Base-by-base conservation (phyloP, 1,284 basidiomycete species). In the Grifola frondosa region DNA sequence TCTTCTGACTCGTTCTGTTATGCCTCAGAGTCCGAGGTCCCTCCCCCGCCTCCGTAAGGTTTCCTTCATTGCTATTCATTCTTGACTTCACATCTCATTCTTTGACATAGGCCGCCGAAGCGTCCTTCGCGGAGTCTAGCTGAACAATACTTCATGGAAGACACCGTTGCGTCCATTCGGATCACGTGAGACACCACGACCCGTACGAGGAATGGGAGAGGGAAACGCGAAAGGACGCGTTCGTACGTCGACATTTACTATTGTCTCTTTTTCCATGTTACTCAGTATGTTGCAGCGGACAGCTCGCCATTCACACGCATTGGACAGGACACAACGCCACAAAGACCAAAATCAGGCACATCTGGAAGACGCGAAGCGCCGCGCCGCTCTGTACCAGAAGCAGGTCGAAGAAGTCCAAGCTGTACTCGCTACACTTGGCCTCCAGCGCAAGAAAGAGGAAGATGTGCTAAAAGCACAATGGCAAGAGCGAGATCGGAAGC, bases 171-270 rank as follows among this genome's bases (percentile, higher is more conserved):
- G 5, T 77, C 84, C 7, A 85, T 89, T 46, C 76, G 84, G 16
- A 69, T 26, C 76, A 77, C 15, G 75, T 79, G 12, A 74, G 75
- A 43, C 75, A 88, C 67, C 69, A 78, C 44, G 87, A 89, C 54
- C 81, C 81, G 15, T 88, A 87, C 49, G 84, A 88, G 65, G 84
- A 88, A 54, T 89, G 85, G 86, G 80, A 86, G 64, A 75, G 73
- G 48, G 69, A 80, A 52, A 78, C 80, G 21, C 72, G 78, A 25
- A 77, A 74, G 52, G 85, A 89, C 49, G 81, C 87, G 12, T 79
- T 84, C 54, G 87, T 89, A 58, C 50, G 83, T 74, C 6, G n/a
- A 22, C 13, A 38, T n/a, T 34, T n/a, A 21, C 13, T 5, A 10
- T 21, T 33, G 13, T 44, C 21, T 20, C 10, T 10, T 40, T 6